Conservation (phyloP, 2,329 filamentous ascomycete genomes). For the Pseudogymnoascus sp. region DNA sequence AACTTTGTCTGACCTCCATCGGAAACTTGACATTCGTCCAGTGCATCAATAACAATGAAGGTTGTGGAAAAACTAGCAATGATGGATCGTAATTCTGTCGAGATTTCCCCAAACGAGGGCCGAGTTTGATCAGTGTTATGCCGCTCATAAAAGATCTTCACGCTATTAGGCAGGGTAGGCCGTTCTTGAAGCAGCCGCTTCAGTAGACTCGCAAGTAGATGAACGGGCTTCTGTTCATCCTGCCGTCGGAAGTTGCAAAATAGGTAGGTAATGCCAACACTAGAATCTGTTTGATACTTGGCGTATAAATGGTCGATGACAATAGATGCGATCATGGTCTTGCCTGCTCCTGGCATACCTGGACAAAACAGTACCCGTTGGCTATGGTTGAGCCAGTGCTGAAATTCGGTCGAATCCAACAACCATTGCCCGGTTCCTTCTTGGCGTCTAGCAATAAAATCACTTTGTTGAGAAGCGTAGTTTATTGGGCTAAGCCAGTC, state of each 20-base stretch:
- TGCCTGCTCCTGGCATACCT: conserved; percentile 20
- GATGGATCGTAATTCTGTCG: conserved; percentile 16
- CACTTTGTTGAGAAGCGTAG: conserved; percentile 33
- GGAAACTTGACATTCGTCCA: conserved; percentile 16
- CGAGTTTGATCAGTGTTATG: conserved; percentile 19
- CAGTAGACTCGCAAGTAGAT: conserved; percentile 26
- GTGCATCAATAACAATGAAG: conserved; percentile 18
- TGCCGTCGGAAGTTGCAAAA: conserved; percentile 35
- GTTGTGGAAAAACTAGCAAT: conserved; percentile 17
- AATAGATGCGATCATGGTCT: conserved; percentile 13
- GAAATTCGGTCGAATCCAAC: conserved; percentile 11
- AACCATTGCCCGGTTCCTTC: conserved; percentile 20
- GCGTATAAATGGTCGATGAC: conserved; percentile 10
- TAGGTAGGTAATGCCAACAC: conserved; percentile 29
- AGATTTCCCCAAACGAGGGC: conserved; percentile 21
- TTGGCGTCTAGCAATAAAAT: conserved; percentile 31
- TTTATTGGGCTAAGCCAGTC: conserved; percentile 34
- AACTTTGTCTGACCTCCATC: conserved; percentile 9
- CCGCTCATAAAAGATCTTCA: conserved; percentile 22
- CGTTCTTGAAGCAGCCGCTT: conserved; percentile 26
- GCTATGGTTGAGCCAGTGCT: conserved; percentile 8
- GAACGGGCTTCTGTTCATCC: conserved; percentile 20
- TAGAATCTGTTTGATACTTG: neutral
- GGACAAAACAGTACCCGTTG: conserved; percentile 13
- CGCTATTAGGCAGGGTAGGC: conserved; percentile 11